phyloP scores from a whole-genome alignment of 202 grass and related monocot species.

The Digitaria exilis region DNA sequence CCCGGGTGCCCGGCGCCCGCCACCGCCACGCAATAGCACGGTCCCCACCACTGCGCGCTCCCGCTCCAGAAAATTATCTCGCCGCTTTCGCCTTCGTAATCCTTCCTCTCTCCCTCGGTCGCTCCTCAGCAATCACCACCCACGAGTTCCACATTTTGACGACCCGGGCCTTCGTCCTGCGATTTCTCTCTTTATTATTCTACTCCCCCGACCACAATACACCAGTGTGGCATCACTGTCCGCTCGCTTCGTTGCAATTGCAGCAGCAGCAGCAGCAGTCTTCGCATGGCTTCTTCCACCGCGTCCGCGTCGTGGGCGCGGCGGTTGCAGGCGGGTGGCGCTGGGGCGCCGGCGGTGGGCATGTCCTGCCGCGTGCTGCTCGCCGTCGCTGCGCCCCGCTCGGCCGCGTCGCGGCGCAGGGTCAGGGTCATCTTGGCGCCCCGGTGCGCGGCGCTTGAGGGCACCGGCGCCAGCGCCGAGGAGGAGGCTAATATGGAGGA shows the following conservation, averaged over 20 bases:
- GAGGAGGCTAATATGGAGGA: neutral
- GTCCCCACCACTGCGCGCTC: neutral
- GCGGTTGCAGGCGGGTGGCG: constrained; percentile 28
- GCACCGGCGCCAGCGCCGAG: neutral
- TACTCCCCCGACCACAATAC: neutral
- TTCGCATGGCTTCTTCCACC: constrained; percentile 47
- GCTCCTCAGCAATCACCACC: neutral
- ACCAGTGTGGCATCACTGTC: neutral
- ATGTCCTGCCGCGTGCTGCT: constrained; percentile 30
- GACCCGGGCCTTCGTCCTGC: neutral
- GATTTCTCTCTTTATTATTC: too few relatives aligned
- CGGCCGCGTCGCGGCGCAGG: constrained; percentile 11
- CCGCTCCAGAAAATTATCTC: constrained; percentile 36
- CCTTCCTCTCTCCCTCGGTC: neutral
- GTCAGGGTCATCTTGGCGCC: constrained; percentile 14
- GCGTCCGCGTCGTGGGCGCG: constrained; percentile 43
- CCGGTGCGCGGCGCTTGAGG: constrained; percentile 32
- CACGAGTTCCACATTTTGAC: constrained; percentile 34
- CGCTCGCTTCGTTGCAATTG: neutral
- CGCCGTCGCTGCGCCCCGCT: constrained; percentile 15
- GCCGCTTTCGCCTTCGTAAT: neutral
- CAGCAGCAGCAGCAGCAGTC: neutral
- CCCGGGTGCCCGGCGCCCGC: neutral
- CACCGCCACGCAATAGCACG: constrained; percentile 18
- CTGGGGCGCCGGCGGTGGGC: neutral